A percentile compares a stretch with the other conserved stretches of the same genome.
Evolutionary conservation across 306 rosid genomes (phyloP).

Genomic region (Glycine latifolia): DNA sequence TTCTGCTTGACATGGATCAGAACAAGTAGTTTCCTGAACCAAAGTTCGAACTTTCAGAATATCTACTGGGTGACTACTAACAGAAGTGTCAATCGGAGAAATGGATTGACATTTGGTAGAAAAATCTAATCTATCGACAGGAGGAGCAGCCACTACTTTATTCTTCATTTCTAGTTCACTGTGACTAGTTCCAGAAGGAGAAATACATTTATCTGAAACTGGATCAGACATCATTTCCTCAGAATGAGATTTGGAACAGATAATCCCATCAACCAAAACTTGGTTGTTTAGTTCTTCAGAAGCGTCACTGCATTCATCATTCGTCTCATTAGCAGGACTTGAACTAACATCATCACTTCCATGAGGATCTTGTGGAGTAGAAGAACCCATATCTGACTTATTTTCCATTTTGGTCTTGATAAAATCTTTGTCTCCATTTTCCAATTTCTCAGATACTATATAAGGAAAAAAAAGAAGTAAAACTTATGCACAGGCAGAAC

Average conservation of each 20-base stretch:
- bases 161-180: slow-evolving; percentile 31
- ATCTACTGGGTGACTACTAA: slow-evolving; percentile 39
- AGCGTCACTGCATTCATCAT: slow-evolving; percentile 56
- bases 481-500: slow-evolving; percentile 30
- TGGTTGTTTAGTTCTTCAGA: slow-evolving; percentile 50
- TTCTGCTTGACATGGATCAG: slow-evolving; percentile 44
- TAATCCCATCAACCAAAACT: slow-evolving; percentile 30
- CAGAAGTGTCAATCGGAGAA: neutral
- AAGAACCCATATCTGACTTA: slow-evolving; percentile 54
- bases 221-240: slow-evolving; percentile 49
- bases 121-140: slow-evolving; percentile 41
- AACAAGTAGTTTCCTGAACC: slow-evolving; percentile 45
- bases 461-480: slow-evolving; percentile 33
- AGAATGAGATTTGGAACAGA: slow-evolving; percentile 45
- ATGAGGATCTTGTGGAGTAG: slow-evolving; percentile 52
- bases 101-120: slow-evolving; percentile 32
- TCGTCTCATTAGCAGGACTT: slow-evolving; percentile 45
- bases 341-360: slow-evolving; percentile 59
- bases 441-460: slow-evolving; percentile 61
- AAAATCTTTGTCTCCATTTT: slow-evolving; percentile 45
- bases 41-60: slow-evolving; percentile 39
- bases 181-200: slow-evolving; percentile 48
- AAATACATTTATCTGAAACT: slow-evolving; percentile 46
- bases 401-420: slow-evolving; percentile 44
- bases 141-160: slow-evolving; percentile 31